Evolutionary conservation across 345 rosid species (phyloP), one percentile per base, ranked within the genome.

Genomic region (Citrus maxima): DNA sequence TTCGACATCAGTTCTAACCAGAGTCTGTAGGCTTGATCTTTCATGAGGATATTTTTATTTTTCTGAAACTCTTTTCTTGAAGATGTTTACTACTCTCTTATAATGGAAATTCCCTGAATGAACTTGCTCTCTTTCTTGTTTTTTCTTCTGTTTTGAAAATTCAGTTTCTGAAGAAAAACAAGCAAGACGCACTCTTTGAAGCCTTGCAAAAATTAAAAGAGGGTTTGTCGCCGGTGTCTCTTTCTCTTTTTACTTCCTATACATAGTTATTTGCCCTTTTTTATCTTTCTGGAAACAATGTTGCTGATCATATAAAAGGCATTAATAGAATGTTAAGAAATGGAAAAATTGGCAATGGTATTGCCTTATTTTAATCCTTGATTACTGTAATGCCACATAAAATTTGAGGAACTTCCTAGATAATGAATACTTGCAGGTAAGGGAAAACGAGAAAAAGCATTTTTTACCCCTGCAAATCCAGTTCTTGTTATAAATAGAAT

Each of bases 201-300:
- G 96, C 98, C 68, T 80, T 91, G 46, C 91, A 90, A 83, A 96
- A 91, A 86, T 83, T 96, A 64, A 88, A 96, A 90, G 98, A 88
- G 86, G 96, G 99, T 93, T 71, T 34, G 80, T 46, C 58, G 12
- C 37, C 32, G 59, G 49, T 32, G 38, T 32, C 68, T 75, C 32
- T 61, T 28, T 61, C 67, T 38, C 32, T 56, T 34, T 4, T 21
- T 21, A 18, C 59, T 19, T 34, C 8, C 27, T 75, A 35, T 32
- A 67, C 37, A 37, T n/a, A 7, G 56, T 38, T 27, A 3, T 7
- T 28, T 77, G 0, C 35, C 22, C 13, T 74, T 42, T 27, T 8
- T 25, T 22, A 3, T 4, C 16, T 70, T 49, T 22, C 7, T 7
- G 27, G 5, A 38, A 38, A 21, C 3, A 19, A 35, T 66, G 46